Conservation (phyloP, 257 asterid genomes). For the Rhazya stricta region DNA sequence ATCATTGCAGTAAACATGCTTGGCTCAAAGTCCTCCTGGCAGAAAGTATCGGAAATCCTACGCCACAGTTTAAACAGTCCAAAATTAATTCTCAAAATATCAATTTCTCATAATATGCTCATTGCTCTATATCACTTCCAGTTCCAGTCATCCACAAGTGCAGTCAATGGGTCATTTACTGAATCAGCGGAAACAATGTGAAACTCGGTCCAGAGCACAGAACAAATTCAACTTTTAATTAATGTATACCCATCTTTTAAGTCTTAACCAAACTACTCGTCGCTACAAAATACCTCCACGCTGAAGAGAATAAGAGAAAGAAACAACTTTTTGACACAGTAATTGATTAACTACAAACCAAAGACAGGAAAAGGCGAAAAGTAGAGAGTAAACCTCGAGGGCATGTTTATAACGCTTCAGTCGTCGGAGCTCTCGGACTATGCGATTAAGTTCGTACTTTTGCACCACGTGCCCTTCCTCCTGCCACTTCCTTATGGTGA, state of each 20-base stretch:
- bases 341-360: not conserved
- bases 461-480: conserved; percentile 73
- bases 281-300: no score
- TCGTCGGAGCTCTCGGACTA: conserved; percentile 76
- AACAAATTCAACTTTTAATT: not conserved
- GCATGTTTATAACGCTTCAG: conserved; percentile 79
- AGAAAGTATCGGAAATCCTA: not conserved
- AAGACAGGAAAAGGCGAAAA: not conserved
- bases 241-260: not conserved
- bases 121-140: not conserved
- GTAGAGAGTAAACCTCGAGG: conserved; percentile 55
- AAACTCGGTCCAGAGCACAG: not conserved
- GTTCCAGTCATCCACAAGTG: not conserved
- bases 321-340: not conserved
- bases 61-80: not conserved
- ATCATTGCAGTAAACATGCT: not conserved
- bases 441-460: conserved; percentile 79
- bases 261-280: not conserved
- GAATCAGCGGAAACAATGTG: not conserved
- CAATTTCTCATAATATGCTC: not conserved
- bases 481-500: conserved; percentile 71
- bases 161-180: not conserved
- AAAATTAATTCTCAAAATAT: not conserved
- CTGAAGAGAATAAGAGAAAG: not conserved
- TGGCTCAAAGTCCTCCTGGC: not conserved